A percentile compares a stretch with the other conserved stretches of the same genome.
Conservation (phyloP, 345 rosid species). For the Noccaea bulbosa region DNA sequence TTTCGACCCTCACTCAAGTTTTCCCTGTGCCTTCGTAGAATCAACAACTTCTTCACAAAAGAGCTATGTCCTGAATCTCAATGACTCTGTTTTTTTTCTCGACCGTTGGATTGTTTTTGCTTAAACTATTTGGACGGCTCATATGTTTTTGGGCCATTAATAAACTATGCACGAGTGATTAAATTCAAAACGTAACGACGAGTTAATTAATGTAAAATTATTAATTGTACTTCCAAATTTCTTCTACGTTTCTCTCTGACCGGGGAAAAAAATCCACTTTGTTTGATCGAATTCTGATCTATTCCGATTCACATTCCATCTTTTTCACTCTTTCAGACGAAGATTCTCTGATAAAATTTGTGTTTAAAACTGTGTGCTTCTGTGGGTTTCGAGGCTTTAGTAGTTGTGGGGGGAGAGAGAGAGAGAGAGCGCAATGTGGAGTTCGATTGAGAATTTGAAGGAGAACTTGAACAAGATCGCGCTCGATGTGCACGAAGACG, state of each 20-base stretch:
- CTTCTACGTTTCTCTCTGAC: conserved; percentile 19
- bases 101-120: neutral
- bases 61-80: too few relatives aligned
- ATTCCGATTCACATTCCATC: neutral
- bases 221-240: neutral
- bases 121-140: too few relatives aligned
- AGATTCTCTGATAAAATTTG: neutral
- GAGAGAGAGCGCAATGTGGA: conserved; percentile 56
- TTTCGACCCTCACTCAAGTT: too few relatives aligned
- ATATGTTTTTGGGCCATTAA: conserved; percentile 13
- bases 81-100: neutral
- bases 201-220: neutral
- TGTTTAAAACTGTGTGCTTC: neutral
- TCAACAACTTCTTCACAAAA: too few relatives aligned
- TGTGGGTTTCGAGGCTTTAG: neutral
- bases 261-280: neutral
- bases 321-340: neutral
- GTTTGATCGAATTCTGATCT: neutral
- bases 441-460: conserved; percentile 72
- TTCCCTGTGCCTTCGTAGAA: too few relatives aligned
- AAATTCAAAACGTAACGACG: conserved; percentile 27
- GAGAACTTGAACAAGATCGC: conserved; percentile 81
- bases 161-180: neutral
- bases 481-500: conserved; percentile 68
- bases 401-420: neutral